A percentile compares a stretch with the other conserved stretches of the same genome.
Conservation (phyloP, 305 asterid species). For the Caryopteris hybrid region DNA sequence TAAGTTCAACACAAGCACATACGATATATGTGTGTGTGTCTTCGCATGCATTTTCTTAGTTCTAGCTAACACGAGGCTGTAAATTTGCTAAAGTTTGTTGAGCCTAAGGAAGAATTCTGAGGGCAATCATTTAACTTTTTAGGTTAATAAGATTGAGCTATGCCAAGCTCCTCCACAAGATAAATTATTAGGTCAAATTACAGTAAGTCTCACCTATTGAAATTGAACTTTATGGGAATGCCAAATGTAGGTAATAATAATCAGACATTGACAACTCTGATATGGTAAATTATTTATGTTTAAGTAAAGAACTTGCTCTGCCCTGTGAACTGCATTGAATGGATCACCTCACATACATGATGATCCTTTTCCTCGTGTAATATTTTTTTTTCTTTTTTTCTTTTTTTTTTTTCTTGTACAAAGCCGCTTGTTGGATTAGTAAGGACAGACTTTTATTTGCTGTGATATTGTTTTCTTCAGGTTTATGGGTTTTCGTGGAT, state of each 20-base stretch:
- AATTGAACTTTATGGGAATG: background rate
- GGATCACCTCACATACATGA: background rate
- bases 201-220: background rate
- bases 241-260: background rate
- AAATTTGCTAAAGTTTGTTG: background rate
- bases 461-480: slow-evolving; percentile 35
- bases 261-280: background rate
- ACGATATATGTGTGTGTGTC: background rate
- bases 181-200: background rate
- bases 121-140: background rate
- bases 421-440: background rate
- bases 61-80: background rate
- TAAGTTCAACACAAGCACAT: background rate
- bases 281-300: background rate
- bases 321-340: background rate
- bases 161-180: background rate
- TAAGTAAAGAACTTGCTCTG: background rate
- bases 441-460: slow-evolving; percentile 7
- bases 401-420: background rate
- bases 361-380: background rate
- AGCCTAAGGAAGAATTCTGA: background rate
- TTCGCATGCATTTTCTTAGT: background rate
- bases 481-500: slow-evolving; percentile 89
- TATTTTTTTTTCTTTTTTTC: background rate
- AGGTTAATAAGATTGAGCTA: background rate